Conservation (phyloP, 192 early-diverging fungal genomes). For the Kappamyces sp. region DNA sequence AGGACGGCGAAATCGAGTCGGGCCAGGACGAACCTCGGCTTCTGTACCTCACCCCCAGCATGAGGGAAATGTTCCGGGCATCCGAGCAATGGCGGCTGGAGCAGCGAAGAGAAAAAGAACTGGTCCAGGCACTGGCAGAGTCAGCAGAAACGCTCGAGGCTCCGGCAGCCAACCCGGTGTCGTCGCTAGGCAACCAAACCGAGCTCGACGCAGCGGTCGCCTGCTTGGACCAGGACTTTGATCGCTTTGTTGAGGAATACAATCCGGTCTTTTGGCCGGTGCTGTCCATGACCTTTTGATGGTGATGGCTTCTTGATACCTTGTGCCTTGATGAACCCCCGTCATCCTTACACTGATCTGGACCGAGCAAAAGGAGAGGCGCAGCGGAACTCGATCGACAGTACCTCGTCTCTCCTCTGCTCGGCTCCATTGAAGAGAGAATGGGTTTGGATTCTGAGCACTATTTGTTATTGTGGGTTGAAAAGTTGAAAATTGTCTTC, state of each 20-base stretch:
- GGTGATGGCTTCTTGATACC: background rate
- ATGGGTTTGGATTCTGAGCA: conserved; percentile 7
- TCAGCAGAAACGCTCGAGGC: conserved; percentile 3
- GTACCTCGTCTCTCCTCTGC: background rate
- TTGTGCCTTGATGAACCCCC: conserved; percentile 1
- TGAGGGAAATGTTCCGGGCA: conserved; percentile 13
- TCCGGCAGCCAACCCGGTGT: background rate
- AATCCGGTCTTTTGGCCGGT: conserved; percentile 13
- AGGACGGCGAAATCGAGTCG: conserved; percentile 5
- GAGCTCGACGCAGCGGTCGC: background rate
- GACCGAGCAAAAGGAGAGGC: conserved; percentile 1
- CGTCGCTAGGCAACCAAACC: background rate
- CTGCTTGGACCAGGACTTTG: background rate
- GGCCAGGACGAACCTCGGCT: background rate
- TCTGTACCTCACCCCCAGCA: conserved; percentile 2
- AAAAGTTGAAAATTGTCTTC: too few species aligned
- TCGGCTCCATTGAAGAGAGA: conserved; percentile 4
- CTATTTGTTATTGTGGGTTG: conserved; percentile 9
- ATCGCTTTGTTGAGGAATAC: background rate
- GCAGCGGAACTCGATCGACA: background rate
- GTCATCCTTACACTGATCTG: conserved; percentile 15
- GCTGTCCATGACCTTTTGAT: conserved; percentile 8
- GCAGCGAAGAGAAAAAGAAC: conserved; percentile 4
- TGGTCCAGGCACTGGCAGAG: background rate
- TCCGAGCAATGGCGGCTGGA: conserved; percentile 9